These are phyloP conservation scores for Amorphotheca resinae DNA, from an alignment of 495 filamentous ascomycete genomes.

Conservation along the genomic window DNA sequence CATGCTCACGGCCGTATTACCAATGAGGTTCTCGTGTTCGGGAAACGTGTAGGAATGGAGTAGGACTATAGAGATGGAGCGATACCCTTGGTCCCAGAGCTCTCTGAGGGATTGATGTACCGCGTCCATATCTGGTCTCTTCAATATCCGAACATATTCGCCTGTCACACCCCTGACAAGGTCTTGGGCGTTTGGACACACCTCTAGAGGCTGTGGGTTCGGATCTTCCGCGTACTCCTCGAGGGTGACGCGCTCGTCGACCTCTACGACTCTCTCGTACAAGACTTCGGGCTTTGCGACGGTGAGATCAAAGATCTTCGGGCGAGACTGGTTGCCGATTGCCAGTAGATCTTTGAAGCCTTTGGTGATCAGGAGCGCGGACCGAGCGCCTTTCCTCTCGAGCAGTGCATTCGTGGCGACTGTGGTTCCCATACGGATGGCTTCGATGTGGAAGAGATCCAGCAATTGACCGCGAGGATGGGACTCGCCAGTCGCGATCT, in stretches of 20 bases:
- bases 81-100: slow-evolving; percentile 18
- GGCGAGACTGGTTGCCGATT: slow-evolving; percentile 22
- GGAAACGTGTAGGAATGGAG: slow-evolving; percentile 25
- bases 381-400: slow-evolving; percentile 11
- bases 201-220: background rate
- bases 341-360: slow-evolving; percentile 21
- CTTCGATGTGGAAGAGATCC: slow-evolving; percentile 35
- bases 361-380: slow-evolving; percentile 17
- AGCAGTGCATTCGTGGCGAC: slow-evolving; percentile 22
- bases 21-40: slow-evolving; percentile 28
- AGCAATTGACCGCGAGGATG: slow-evolving; percentile 1
- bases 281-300: slow-evolving; percentile 13
- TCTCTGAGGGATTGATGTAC: slow-evolving; percentile 6
- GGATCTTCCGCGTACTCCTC: slow-evolving; percentile 29
- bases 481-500: slow-evolving; percentile 11
- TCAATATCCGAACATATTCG: slow-evolving; percentile 7
- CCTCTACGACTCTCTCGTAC: slow-evolving; percentile 16
- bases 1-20: slow-evolving; percentile 32
- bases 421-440: slow-evolving; percentile 18
- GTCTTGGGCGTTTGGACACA: background rate
- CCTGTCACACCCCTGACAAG: slow-evolving; percentile 4
- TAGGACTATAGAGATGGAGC: slow-evolving; percentile 21
- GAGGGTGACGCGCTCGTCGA: slow-evolving; percentile 22
- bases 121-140: background rate
- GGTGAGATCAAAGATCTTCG: slow-evolving; percentile 21